These are phyloP conservation scores for Aspergillus terreus DNA, from an alignment of 2,329 filamentous ascomycete genomes.

Conservation along the genomic window DNA sequence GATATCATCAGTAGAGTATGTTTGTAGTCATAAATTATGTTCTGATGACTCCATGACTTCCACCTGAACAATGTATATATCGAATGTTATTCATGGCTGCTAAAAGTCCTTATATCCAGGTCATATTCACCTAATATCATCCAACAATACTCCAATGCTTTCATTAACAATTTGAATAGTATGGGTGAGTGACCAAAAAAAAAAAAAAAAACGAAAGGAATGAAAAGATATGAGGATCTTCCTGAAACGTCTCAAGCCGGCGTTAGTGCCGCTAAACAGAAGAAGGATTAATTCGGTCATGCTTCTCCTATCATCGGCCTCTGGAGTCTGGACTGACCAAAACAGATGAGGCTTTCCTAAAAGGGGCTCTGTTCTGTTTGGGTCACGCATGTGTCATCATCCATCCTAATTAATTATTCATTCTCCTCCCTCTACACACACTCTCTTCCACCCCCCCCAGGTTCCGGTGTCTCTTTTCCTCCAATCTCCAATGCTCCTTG, in stretches of 20 bases:
- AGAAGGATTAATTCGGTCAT: not conserved
- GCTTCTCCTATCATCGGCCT: not conserved
- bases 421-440: not conserved
- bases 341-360: not conserved
- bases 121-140: too few species aligned
- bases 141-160: too few species aligned
- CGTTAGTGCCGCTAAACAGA: not conserved
- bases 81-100: too few species aligned
- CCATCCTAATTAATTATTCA: not conserved
- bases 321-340: not conserved
- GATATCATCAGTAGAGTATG: too few species aligned
- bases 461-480: not conserved
- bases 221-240: not conserved
- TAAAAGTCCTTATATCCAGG: too few species aligned
- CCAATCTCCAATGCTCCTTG: not conserved
- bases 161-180: too few species aligned
- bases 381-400: constrained; percentile 1
- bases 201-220: not conserved
- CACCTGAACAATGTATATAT: too few species aligned
- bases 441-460: not conserved
- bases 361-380: not conserved
- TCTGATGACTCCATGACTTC: too few species aligned
- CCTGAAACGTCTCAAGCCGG: not conserved
- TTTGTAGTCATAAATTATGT: too few species aligned
- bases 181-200: not conserved